These are phyloP conservation scores for Plantago major DNA, from an alignment of 257 asterid species.

Conservation along the genomic window DNA sequence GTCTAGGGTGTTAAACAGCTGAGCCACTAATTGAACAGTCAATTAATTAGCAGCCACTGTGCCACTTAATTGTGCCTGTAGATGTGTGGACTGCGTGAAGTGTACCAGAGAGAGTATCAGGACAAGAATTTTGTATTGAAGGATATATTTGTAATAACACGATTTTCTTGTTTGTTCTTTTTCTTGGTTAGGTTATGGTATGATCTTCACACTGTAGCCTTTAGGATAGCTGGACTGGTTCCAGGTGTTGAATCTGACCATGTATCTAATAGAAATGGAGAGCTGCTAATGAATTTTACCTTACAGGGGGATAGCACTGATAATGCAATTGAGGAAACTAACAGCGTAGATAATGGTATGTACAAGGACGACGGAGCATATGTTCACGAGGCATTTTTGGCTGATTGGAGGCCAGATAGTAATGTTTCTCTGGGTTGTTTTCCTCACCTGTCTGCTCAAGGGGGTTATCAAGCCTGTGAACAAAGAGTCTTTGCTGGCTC, in stretches of 20 bases:
- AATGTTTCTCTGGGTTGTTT: constrained; percentile 29
- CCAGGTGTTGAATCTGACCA: too few relatives aligned
- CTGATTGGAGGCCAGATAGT: constrained; percentile 78
- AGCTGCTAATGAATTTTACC: constrained; percentile 14
- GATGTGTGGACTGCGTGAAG: too few relatives aligned
- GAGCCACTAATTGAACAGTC: background rate
- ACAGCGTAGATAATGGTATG: constrained; percentile 36
- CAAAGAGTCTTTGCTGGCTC: constrained; percentile 27
- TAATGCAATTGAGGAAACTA: constrained; percentile 45
- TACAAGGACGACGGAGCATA: constrained; percentile 81
- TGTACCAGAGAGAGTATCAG: background rate
- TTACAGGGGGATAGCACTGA: constrained; percentile 63
- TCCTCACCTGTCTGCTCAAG: constrained; percentile 21
- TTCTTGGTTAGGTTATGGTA: background rate
- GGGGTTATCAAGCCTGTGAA: constrained; percentile 38
- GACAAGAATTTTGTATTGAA: background rate
- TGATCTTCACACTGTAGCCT: background rate
- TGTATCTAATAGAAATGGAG: constrained; percentile 1
- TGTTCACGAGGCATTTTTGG: constrained; percentile 95
- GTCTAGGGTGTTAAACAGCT: too few relatives aligned
- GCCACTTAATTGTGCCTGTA: background rate
- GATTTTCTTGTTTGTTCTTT: background rate
- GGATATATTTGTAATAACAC: background rate
- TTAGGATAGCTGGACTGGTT: background rate
- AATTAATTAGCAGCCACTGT: background rate